Evolutionary conservation across 805 yeast genomes (phyloP).

Genomic region (Brettanomyces custersianus): DNA sequence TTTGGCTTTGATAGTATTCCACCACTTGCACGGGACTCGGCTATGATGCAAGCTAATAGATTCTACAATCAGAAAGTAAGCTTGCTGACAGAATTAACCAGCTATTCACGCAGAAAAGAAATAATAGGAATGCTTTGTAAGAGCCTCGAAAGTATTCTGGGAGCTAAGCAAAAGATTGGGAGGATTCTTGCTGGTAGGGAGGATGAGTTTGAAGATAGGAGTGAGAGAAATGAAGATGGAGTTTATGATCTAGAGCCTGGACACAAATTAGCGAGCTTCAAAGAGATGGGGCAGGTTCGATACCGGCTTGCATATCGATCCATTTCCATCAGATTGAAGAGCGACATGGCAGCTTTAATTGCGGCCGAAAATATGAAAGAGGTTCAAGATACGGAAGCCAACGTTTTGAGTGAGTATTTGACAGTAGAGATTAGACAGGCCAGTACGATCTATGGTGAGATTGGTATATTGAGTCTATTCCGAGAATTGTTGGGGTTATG

Average conservation of each 20-base stretch:
- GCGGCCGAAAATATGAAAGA: constrained; percentile 15
- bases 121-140: background rate
- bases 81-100: background rate
- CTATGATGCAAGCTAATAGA: background rate
- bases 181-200: constrained; percentile 7
- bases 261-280: constrained; percentile 9
- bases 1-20: constrained; percentile 22
- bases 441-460: constrained; percentile 22
- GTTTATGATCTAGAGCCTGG: constrained; percentile 3
- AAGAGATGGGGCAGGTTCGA: constrained; percentile 14
- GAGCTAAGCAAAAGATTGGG: constrained; percentile 24
- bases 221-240: background rate
- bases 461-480: constrained; percentile 33
- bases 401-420: too few relatives aligned
- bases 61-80: background rate
- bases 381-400: too few relatives aligned
- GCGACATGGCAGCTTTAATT: constrained; percentile 15
- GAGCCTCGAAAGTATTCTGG: constrained; percentile 5
- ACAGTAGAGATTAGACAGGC: too few relatives aligned
- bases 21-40: constrained; percentile 21
- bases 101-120: constrained; percentile 2
- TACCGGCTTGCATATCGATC: constrained; percentile 19
- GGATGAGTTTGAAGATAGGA: background rate
- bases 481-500: constrained; percentile 13
- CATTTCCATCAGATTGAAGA: constrained; percentile 14